Conservation (phyloP, 2,329 filamentous ascomycete species). For the Pseudocercospora vitis region DNA sequence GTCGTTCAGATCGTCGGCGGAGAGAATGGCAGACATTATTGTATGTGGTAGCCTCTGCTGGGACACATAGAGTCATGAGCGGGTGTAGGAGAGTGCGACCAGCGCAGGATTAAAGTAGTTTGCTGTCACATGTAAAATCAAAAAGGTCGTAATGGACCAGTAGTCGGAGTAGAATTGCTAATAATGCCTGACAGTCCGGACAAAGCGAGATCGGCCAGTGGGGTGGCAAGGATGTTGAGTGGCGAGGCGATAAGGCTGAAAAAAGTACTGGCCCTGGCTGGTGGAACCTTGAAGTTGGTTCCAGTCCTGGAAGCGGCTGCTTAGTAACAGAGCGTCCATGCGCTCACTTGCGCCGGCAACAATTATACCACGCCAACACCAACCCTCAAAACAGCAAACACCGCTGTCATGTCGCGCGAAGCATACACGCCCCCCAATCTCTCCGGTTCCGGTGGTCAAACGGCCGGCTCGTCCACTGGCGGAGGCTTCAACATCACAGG, state of each 20-base stretch:
- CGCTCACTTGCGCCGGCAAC: constrained; percentile 2
- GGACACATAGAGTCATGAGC: constrained; percentile 32
- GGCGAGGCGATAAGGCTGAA: neutral
- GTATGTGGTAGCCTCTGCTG: constrained; percentile 26
- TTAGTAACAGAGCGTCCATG: too few species aligned
- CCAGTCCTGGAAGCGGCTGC: too few species aligned
- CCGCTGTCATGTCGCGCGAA: constrained; percentile 58
- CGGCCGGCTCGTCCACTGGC: neutral
- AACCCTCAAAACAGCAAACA: constrained; percentile 13
- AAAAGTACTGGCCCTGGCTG: too few species aligned
- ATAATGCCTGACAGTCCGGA: constrained; percentile 6
- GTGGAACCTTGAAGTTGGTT: too few species aligned
- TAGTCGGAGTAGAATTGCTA: constrained; percentile 14
- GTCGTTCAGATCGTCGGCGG: constrained; percentile 94
- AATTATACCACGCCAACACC: neutral
- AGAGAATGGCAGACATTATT: constrained; percentile 92
- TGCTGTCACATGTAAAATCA: constrained; percentile 7
- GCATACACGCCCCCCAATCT: constrained; percentile 67
- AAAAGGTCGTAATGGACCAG: constrained; percentile 9
- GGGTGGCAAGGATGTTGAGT: too few species aligned
- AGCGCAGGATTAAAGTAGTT: neutral
- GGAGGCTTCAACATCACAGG: constrained; percentile 46
- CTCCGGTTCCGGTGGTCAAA: constrained; percentile 7
- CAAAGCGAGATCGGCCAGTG: constrained; percentile 13
- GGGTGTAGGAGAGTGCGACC: neutral